A percentile compares a stretch with the other conserved stretches of the same genome.
Evolutionary conservation across 2,329 filamentous ascomycete genomes (phyloP).

Genomic region (Fusarium miscanthi): DNA sequence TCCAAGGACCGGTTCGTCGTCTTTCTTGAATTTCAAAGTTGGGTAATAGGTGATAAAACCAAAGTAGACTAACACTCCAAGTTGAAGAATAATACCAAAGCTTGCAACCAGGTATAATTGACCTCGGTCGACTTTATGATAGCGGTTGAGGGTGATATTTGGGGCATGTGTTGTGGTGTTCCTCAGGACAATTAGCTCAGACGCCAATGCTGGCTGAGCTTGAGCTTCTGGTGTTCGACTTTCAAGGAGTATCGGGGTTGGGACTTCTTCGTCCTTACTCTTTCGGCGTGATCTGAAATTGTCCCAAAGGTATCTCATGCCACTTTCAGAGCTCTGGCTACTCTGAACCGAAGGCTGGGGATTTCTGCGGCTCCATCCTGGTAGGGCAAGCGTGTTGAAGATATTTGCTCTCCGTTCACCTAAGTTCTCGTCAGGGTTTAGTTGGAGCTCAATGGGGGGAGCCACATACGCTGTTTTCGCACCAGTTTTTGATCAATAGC

Average conservation of each 20-base stretch:
- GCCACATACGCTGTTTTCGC: neutral
- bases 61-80: slow-evolving; percentile 38
- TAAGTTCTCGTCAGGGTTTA: neutral
- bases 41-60: slow-evolving; percentile 18
- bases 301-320: neutral
- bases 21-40: neutral
- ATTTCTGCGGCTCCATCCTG: neutral
- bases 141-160: neutral
- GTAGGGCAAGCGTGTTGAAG: rapidly evolving
- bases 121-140: neutral
- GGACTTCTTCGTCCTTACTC: neutral
- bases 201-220: too few species aligned
- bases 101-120: neutral
- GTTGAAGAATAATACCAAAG: slow-evolving; percentile 36
- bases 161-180: neutral
- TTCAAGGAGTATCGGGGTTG: neutral
- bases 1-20: neutral
- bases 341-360: too few species aligned
- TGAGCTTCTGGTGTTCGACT: neutral
- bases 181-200: neutral
- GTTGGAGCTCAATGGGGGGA: neutral
- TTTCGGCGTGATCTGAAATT: neutral
- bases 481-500: neutral
- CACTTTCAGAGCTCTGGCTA: too few species aligned
- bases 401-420: neutral